Conservation (phyloP, 345 rosid species). For the Rubroshorea leprosula region DNA sequence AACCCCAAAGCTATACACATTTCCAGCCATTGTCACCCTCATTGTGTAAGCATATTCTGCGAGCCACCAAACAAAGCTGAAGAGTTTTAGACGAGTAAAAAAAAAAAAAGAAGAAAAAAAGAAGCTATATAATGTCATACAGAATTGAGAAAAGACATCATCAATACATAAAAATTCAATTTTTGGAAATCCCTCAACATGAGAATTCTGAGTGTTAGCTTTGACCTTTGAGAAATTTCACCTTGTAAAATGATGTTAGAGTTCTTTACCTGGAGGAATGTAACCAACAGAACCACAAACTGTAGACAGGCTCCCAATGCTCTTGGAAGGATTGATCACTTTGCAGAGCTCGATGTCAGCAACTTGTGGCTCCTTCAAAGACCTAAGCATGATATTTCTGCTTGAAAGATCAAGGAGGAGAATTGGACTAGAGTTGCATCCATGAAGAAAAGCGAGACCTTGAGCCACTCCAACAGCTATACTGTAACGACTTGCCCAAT, state of each 20-base stretch:
- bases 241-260: not conserved
- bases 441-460: constrained; percentile 78
- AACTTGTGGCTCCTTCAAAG: constrained; percentile 64
- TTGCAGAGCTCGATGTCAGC: constrained; percentile 88
- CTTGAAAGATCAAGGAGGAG: constrained; percentile 82
- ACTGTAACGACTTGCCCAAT: constrained; percentile 85
- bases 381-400: constrained; percentile 63
- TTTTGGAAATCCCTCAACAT: no score
- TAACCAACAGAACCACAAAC: constrained; percentile 88
- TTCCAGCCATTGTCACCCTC: constrained; percentile 82
- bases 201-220: no score
- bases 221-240: not conserved
- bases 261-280: constrained; percentile 69
- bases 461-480: constrained; percentile 83
- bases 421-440: constrained; percentile 49
- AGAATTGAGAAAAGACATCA: no score
- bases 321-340: constrained; percentile 73
- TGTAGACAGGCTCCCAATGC: constrained; percentile 77
- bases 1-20: constrained; percentile 78
- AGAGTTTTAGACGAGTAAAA: no score
- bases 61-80: constrained; percentile 2
- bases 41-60: constrained; percentile 93
- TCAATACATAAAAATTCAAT: no score
- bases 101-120: not conserved
- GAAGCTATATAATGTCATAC: no score